A percentile compares a stretch with the other conserved stretches of the same genome.
Evolutionary conservation across 306 rosid genomes (phyloP).

Genomic region (Cyamopsis tetragonoloba): DNA sequence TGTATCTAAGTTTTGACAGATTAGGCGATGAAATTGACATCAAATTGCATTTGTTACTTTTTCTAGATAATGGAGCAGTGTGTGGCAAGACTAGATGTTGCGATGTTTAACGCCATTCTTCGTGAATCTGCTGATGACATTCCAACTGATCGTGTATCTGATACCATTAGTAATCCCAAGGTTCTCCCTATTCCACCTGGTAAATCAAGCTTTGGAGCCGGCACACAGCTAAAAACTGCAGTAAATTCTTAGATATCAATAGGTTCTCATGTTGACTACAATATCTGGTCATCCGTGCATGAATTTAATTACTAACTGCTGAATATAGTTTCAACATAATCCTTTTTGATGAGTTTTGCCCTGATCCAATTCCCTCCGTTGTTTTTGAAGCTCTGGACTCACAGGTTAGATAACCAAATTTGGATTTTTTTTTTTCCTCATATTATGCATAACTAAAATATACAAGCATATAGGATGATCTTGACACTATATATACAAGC

Average conservation of each 20-base stretch:
- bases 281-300: not conserved
- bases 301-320: constrained; percentile 3
- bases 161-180: constrained; percentile 77
- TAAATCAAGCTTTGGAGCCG: constrained; percentile 83
- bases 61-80: constrained; percentile 96
- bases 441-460: no score
- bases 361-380: constrained; percentile 72
- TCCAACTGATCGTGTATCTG: constrained; percentile 94
- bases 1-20: not conserved
- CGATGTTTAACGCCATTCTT: constrained; percentile 98
- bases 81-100: constrained; percentile 88
- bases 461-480: no score
- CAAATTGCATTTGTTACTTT: constrained; percentile 9
- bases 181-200: constrained; percentile 87
- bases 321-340: not conserved
- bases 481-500: not conserved
- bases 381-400: constrained; percentile 70
- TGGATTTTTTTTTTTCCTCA: no score
- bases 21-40: constrained; percentile 16
- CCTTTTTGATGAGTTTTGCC: constrained; percentile 79
- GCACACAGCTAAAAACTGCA: constrained; percentile 87
- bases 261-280: not conserved
- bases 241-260: constrained; percentile 39
- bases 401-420: constrained; percentile 51
- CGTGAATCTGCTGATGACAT: constrained; percentile 86